phyloP scores from a whole-genome alignment of 768 basidiomycete species.

The Lactarius indigo region DNA sequence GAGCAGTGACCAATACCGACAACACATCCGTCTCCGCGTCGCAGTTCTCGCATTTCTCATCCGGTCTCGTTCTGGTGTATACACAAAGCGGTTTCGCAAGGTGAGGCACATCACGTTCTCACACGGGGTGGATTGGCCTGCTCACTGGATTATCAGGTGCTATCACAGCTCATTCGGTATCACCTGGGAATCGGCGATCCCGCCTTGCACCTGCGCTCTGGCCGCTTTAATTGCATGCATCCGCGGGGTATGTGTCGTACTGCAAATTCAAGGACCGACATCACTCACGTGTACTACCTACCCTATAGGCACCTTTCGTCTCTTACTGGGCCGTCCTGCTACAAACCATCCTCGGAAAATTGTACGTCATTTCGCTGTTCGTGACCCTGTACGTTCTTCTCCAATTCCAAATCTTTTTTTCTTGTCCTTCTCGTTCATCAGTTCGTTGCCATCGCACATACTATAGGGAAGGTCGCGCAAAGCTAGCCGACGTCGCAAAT shows the following conservation, averaged over 20 bases:
- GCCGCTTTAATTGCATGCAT: conserved; percentile 27
- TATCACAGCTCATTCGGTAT: conserved; percentile 25
- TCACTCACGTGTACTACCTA: background rate
- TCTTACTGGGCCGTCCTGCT: conserved; percentile 31
- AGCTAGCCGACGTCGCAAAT: background rate
- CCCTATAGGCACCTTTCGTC: conserved; percentile 21
- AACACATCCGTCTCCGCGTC: background rate
- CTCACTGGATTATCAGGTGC: background rate
- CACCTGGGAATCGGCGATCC: conserved; percentile 32
- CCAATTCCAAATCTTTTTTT: background rate
- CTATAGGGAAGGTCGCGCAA: conserved; percentile 17
- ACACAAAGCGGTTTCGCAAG: conserved; percentile 13
- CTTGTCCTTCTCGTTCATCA: background rate
- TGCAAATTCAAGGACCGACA: background rate
- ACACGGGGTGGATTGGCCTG: background rate
- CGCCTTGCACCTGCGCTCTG: conserved; percentile 30
- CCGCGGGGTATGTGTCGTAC: background rate
- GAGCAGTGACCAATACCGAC: background rate
- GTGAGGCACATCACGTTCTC: background rate
- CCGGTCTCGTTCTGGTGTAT: conserved; percentile 5
- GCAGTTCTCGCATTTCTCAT: conserved; percentile 18
- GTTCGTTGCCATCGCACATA: background rate
- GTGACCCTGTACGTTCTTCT: conserved; percentile 29
- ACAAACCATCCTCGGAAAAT: conserved; percentile 31
- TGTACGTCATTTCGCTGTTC: conserved; percentile 33